phyloP scores from a whole-genome alignment of 352 stramenopile species.

The Nannochloropsis limnetica region DNA sequence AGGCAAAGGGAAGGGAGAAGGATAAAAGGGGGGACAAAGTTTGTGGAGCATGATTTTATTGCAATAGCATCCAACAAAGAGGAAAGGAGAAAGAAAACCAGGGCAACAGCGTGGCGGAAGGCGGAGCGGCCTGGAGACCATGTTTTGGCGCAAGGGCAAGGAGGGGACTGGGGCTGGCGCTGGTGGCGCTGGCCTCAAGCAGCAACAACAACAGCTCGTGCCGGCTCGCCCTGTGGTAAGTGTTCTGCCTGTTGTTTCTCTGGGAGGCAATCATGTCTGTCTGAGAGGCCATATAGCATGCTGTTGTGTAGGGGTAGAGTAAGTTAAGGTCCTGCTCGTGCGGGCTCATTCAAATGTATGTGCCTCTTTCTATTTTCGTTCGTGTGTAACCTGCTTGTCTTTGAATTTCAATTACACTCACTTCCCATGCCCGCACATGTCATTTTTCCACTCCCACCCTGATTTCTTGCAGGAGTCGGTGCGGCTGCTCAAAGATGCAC shows the following conservation, averaged over 20 bases:
- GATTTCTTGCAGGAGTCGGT: neutral
- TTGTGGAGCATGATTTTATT: neutral
- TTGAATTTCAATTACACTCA: too few species aligned
- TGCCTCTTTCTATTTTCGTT: too few species aligned
- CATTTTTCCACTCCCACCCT: neutral
- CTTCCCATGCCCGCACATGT: neutral
- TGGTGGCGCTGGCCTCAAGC: slow-evolving; percentile 13
- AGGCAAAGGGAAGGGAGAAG: neutral
- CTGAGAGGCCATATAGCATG: neutral
- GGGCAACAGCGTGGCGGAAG: neutral
- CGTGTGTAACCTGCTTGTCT: neutral
- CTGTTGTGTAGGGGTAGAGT: neutral
- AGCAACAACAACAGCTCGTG: neutral
- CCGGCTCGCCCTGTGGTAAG: neutral
- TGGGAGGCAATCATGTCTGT: neutral
- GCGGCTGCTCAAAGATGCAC: slow-evolving; percentile 14
- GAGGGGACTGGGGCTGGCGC: neutral
- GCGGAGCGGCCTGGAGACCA: neutral
- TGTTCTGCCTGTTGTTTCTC: neutral
- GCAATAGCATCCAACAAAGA: neutral
- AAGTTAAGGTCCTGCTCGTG: neutral
- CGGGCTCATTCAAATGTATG: neutral
- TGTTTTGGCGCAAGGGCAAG: slow-evolving; percentile 14
- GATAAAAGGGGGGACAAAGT: neutral
- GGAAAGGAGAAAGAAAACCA: neutral